phyloP scores from a whole-genome alignment of 108 stramenopile species.

The Cyclotella atomus region DNA sequence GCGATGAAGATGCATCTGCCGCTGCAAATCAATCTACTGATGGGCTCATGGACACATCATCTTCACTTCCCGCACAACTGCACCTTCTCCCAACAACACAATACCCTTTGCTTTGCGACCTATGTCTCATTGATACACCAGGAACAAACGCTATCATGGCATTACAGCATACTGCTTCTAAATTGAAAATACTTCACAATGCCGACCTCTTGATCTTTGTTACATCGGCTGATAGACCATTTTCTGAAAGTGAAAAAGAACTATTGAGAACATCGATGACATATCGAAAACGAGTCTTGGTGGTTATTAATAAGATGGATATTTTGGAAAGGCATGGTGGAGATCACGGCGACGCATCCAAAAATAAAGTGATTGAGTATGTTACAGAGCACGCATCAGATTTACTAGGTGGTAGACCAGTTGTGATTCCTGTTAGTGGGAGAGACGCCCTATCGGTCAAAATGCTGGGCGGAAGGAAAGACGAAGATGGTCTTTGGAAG shows the following conservation, averaged over 20 bases:
- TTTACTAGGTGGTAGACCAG: conserved; percentile 70
- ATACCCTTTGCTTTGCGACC: conserved; percentile 66
- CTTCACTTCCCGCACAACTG: conserved; percentile 5
- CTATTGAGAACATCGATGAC: conserved; percentile 65
- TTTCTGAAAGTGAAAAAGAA: conserved; percentile 71
- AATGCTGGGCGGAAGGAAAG: conserved; percentile 28
- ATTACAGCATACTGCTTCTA: conserved; percentile 72
- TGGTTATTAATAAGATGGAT: conserved; percentile 91
- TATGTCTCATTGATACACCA: conserved; percentile 85
- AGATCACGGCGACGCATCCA: conserved; percentile 64
- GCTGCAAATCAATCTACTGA: background rate
- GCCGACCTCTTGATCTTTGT: conserved; percentile 88
- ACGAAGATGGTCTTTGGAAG: conserved; percentile 48
- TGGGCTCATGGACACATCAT: background rate
- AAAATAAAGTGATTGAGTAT: conserved; percentile 71
- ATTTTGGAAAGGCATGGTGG: conserved; percentile 70
- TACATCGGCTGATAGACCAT: conserved; percentile 86
- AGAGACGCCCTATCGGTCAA: conserved; percentile 76
- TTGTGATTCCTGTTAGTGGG: conserved; percentile 76
- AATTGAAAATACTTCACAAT: conserved; percentile 67
- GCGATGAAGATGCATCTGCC: conserved; percentile 5
- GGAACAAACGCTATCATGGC: conserved; percentile 83
- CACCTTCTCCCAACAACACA: conserved; percentile 44
- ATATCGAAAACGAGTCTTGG: conserved; percentile 76
- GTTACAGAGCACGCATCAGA: conserved; percentile 75